Conservation (phyloP, 495 filamentous ascomycete species). For the Jackrogersella minutella region DNA sequence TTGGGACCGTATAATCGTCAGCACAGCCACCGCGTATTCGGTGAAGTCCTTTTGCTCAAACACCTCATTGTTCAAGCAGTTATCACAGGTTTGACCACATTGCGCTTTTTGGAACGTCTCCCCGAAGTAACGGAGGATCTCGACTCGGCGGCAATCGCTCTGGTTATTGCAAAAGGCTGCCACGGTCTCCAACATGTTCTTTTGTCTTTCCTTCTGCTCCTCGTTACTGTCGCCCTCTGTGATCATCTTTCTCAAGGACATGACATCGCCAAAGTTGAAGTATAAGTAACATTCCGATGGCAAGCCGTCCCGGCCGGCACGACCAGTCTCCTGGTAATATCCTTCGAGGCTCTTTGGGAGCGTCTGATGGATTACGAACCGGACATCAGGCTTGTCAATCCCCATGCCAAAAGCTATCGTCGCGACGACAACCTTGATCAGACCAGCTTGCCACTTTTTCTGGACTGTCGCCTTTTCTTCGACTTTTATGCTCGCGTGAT, state of each 20-base stretch:
- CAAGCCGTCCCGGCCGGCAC: conserved; percentile 90
- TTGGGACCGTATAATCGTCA: conserved; percentile 70
- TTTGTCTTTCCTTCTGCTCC: conserved; percentile 83
- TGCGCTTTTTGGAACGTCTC: conserved; percentile 76
- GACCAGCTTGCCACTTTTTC: conserved; percentile 79
- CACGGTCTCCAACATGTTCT: conserved; percentile 83
- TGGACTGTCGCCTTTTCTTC: conserved; percentile 73
- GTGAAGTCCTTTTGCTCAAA: conserved; percentile 80
- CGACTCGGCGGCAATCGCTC: conserved; percentile 82
- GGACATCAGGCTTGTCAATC: conserved; percentile 95
- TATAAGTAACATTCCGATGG: conserved; percentile 89
- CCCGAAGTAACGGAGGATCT: conserved; percentile 91
- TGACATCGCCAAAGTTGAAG: conserved; percentile 77
- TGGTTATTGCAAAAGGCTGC: conserved; percentile 87
- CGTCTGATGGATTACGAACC: conserved; percentile 91
- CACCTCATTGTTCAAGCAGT: conserved; percentile 70
- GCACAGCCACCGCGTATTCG: conserved; percentile 70
- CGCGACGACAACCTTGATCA: conserved; percentile 90
- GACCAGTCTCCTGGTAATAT: conserved; percentile 97
- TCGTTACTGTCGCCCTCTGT: conserved; percentile 73
- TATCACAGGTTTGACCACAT: conserved; percentile 83
- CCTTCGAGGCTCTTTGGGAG: conserved; percentile 96
- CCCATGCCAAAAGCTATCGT: conserved; percentile 99
- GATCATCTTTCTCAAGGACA: conserved; percentile 75
- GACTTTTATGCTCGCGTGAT: conserved; percentile 79